A percentile compares a stretch with the other conserved stretches of the same genome.
Conservation (phyloP, 2,329 filamentous ascomycete genomes). For the Epichloe typhina region DNA sequence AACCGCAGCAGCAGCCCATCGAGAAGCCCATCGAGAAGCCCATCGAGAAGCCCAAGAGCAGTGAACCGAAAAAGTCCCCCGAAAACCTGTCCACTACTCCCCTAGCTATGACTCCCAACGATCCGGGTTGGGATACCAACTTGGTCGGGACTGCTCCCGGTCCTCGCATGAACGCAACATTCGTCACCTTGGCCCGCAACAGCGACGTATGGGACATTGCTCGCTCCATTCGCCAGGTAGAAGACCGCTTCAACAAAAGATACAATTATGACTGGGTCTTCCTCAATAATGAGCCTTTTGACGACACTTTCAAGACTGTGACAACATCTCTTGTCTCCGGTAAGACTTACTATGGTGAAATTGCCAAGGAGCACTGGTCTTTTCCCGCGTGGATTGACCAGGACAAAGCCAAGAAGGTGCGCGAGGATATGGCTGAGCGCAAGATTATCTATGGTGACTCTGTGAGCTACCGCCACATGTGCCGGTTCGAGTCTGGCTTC, state of each 20-base stretch:
- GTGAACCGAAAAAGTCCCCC: conserved; percentile 12
- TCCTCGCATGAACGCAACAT: conserved; percentile 87
- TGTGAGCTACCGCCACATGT: conserved; percentile 97
- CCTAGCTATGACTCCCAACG: conserved; percentile 38
- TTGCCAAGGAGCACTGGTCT: conserved; percentile 89
- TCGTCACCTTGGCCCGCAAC: conserved; percentile 91
- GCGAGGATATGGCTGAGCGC: conserved; percentile 83
- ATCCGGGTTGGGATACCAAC: conserved; percentile 38
- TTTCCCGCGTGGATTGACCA: conserved; percentile 94
- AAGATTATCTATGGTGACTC: conserved; percentile 99
- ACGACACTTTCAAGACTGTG: conserved; percentile 84
- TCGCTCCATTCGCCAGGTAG: conserved; percentile 86
- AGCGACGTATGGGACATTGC: conserved; percentile 93
- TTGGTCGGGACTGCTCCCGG: conserved; percentile 43
- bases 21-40: conserved; percentile 8
- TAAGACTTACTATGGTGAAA: conserved; percentile 80
- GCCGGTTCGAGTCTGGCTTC: conserved; percentile 96
- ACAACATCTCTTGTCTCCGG: conserved; percentile 85
- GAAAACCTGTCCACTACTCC: conserved; percentile 20
- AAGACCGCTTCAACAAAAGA: conserved; percentile 94
- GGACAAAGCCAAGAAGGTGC: conserved; percentile 78
- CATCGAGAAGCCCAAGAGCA: conserved; percentile 10
- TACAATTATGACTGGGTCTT: conserved; percentile 99
- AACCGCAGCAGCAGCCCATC: conserved; percentile 6
- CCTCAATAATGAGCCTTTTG: conserved; percentile 89